Conservation (phyloP, 768 basidiomycete species). For the Russula emetica region DNA sequence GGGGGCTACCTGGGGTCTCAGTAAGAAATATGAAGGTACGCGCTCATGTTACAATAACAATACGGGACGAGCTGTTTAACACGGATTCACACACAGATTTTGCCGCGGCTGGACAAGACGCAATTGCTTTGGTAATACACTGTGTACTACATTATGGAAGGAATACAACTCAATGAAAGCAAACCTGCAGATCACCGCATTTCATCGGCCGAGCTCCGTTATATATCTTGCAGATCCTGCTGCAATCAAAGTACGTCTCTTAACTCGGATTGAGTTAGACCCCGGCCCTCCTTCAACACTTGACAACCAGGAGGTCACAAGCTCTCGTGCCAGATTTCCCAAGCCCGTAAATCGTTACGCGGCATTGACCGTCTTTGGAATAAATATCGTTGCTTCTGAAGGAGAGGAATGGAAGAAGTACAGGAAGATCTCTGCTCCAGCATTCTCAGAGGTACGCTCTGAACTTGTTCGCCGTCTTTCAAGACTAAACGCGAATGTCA, state of each 20-base stretch:
- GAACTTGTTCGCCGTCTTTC: background rate
- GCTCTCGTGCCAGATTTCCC: constrained; percentile 49
- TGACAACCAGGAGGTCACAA: constrained; percentile 44
- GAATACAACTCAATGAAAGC: background rate
- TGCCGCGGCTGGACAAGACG: constrained; percentile 14
- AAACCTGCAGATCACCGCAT: constrained; percentile 2
- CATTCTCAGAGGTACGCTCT: constrained; percentile 55
- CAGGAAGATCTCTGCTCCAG: constrained; percentile 56
- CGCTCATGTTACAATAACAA: background rate
- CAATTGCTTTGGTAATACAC: background rate
- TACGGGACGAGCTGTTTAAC: background rate
- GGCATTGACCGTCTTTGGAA: constrained; percentile 50
- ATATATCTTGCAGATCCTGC: constrained; percentile 20
- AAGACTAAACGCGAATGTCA: constrained; percentile 7
- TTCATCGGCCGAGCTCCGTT: background rate
- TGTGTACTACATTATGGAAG: too few species aligned
- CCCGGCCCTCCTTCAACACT: too few species aligned
- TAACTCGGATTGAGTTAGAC: background rate
- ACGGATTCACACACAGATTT: background rate
- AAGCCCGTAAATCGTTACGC: constrained; percentile 49
- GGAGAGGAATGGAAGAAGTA: constrained; percentile 64
- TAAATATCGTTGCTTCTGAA: constrained; percentile 60
- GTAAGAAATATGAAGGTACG: constrained; percentile 5
- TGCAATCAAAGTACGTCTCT: constrained; percentile 18
- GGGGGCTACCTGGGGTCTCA: background rate